A percentile compares a stretch with the other conserved stretches of the same genome.
These are phyloP conservation scores for Pythium insidiosum DNA, from an alignment of 352 stramenopile genomes.

Conservation along the genomic window DNA sequence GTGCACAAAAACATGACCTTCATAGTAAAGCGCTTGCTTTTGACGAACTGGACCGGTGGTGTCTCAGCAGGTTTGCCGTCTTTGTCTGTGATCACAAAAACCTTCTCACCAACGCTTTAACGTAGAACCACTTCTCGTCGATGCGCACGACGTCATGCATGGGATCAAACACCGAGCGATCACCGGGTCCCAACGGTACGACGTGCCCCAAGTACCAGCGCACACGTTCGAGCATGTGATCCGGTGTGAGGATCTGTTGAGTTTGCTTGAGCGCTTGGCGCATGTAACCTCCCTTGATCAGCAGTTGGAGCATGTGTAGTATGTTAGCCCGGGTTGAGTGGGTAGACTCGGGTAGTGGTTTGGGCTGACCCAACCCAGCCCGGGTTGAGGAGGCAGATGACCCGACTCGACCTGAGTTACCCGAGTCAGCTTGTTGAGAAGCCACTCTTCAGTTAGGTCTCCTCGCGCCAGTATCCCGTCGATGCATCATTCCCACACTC, in stretches of 20 bases:
- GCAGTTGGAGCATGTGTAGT: conserved; percentile 2
- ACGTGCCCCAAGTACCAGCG: not conserved
- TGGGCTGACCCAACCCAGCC: no score
- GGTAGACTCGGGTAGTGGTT: no score
- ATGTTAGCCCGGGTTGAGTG: no score
- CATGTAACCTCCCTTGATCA: conserved; percentile 1
- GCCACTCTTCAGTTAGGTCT: no score
- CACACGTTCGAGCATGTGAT: not conserved
- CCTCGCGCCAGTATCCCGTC: no score
- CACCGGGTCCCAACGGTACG: not conserved
- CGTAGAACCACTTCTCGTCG: conserved; percentile 8
- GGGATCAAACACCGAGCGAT: not conserved
- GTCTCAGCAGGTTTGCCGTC: not conserved
- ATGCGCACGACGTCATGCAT: conserved; percentile 3
- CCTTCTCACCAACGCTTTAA: conserved; percentile 3
- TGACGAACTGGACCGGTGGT: conserved; percentile 1
- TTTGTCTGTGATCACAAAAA: conserved; percentile 1
- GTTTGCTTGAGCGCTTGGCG: not conserved
- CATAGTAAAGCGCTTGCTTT: not conserved
- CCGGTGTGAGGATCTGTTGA: not conserved
- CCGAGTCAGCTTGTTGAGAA: no score
- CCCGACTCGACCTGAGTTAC: no score
- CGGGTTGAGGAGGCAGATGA: no score
- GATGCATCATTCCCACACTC: no score
- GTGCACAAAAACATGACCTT: conserved; percentile 6